Evolutionary conservation across 768 basidiomycete genomes (phyloP).

Genomic region (Phanerodontia chrysosporium): DNA sequence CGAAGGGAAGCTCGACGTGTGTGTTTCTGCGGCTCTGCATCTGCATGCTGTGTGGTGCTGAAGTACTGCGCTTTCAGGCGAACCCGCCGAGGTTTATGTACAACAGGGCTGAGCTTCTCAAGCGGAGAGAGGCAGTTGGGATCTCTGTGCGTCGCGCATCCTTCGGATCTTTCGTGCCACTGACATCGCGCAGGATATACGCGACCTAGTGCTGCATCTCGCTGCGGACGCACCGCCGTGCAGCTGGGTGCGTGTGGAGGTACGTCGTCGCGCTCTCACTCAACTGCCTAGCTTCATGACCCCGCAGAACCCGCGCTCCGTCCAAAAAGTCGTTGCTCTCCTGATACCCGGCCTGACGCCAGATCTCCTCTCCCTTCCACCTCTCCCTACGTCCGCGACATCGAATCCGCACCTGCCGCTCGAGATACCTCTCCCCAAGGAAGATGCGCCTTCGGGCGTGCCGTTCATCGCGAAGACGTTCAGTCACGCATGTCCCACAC

Average conservation of each 20-base stretch:
- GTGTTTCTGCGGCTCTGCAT: slow-evolving; percentile 25
- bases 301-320: slow-evolving; percentile 61
- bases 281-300: not conserved
- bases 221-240: slow-evolving; percentile 80
- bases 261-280: slow-evolving; percentile 29
- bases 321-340: slow-evolving; percentile 76
- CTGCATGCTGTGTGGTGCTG: not conserved
- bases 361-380: slow-evolving; percentile 66
- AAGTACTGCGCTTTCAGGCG: slow-evolving; percentile 30
- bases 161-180: not conserved
- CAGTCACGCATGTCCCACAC: slow-evolving; percentile 89
- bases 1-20: slow-evolving; percentile 58
- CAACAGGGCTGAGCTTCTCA: slow-evolving; percentile 68
- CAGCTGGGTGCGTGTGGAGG: slow-evolving; percentile 84
- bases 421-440: slow-evolving; percentile 37
- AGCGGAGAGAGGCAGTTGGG: slow-evolving; percentile 69
- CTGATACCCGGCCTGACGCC: slow-evolving; percentile 86
- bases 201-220: slow-evolving; percentile 82
- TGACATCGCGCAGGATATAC: slow-evolving; percentile 59
- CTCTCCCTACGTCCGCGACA: slow-evolving; percentile 65
- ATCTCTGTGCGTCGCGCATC: slow-evolving; percentile 59
- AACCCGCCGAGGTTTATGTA: slow-evolving; percentile 80
- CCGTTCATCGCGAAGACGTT: slow-evolving; percentile 78
- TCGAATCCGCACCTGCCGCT: slow-evolving; percentile 54
- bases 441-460: slow-evolving; percentile 27